Percentiles rank a stretch among this genome's conserved stretches.
phyloP scores from a whole-genome alignment of 2,329 filamentous ascomycete genomes.

The Simplicillium aogashimaense region DNA sequence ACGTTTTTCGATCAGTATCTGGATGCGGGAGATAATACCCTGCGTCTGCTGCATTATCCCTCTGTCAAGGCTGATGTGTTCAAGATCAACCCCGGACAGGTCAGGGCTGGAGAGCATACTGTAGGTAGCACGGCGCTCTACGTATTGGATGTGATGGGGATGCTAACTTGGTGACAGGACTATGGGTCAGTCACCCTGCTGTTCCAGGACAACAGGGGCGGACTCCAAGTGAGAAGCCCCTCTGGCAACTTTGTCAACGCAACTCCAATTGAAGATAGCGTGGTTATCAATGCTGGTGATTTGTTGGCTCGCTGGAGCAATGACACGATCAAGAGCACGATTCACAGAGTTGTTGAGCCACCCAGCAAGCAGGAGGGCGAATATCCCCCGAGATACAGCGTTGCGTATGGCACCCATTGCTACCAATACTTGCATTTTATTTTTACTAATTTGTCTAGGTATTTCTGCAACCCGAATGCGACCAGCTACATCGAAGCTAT shows the following conservation, averaged over 20 bases:
- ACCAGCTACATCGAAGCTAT: conserved; percentile 68
- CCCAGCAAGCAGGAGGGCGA: conserved; percentile 44
- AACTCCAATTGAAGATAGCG: conserved; percentile 68
- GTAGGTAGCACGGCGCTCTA: conserved; percentile 14
- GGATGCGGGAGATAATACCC: conserved; percentile 57
- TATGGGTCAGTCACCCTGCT: conserved; percentile 52
- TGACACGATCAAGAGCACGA: conserved; percentile 80
- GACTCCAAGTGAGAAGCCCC: conserved; percentile 55
- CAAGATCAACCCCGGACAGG: conserved; percentile 54
- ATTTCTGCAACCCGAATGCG: conserved; percentile 57
- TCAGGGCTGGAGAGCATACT: conserved; percentile 70
- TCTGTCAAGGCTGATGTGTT: conserved; percentile 57
- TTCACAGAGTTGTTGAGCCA: conserved; percentile 84
- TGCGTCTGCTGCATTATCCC: conserved; percentile 71
- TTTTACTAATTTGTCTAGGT: conserved; percentile 22
- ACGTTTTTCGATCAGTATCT: conserved; percentile 70
- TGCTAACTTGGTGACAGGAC: conserved; percentile 22
- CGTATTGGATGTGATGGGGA: neutral
- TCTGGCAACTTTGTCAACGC: conserved; percentile 73
- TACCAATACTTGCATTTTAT: too few relatives aligned
- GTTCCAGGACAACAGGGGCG: conserved; percentile 49
- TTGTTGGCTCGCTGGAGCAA: conserved; percentile 83
- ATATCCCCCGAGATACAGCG: conserved; percentile 73
- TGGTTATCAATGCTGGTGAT: conserved; percentile 86
- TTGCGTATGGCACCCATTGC: conserved; percentile 40